Base-by-base conservation (phyloP, 257 asterid species). In the Capsicum rhomboideum region DNA sequence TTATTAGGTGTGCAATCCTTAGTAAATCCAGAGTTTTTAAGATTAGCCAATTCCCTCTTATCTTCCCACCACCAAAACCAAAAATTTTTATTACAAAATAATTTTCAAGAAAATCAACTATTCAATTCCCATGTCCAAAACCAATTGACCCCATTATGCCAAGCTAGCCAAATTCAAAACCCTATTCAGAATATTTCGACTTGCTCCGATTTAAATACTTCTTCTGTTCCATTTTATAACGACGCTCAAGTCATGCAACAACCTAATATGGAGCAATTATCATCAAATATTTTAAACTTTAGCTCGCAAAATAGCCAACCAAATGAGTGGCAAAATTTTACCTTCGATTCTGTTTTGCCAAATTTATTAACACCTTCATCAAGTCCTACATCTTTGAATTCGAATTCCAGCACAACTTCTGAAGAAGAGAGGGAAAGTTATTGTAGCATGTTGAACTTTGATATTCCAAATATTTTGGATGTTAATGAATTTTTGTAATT, bases 371-470 rank as follows among this genome's bases (percentile, higher is more conserved):
- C 94, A 10, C 94, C 97, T 17, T 91, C 97, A 0, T 91, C 98
- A 37, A 92, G 93, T 69, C 91, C 95, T 0, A 78, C 94, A 1
- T 86, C 90, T n/a, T 63, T 89, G 84, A 85, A 91, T 84, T 91
- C 97, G 1, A 87, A 79, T 55, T 91, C 94, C 75, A 82, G 50
- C n/a, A 82, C 79, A 10, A 66, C 46, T 18, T 58, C 82, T 1
- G 97, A 91, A 78, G 97, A 90, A 50, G 97, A 93, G 67, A 90
- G 89, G 79, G 97, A 89, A 67, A 91, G 94, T 56, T 89, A 92
- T 50, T 88, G 94, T 91, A 90, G 88, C 59, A 74, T 95, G 88
- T 75, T 90, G 85, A 91, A 92, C 86, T 94, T 89, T 72, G 92
- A 74, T 71, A 89, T 94, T 31, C 82, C 88, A 3, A 91, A 92